Percentiles rank a stretch among this genome's conserved stretches.
Evolutionary conservation across 805 yeast genomes (phyloP).

Genomic region (Cyberlindnera euphorbiiphila): DNA sequence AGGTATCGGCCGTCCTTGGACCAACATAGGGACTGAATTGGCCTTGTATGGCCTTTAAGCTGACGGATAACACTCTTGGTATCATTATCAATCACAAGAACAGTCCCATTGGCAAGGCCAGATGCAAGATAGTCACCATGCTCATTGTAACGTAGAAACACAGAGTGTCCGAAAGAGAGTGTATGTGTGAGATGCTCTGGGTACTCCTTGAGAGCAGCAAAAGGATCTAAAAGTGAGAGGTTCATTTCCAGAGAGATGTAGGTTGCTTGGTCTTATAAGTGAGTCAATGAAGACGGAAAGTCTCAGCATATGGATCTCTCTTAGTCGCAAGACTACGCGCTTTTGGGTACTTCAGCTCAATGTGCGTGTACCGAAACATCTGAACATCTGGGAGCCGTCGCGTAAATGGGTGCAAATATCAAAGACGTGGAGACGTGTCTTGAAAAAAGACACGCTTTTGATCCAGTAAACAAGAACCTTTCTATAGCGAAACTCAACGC

Average conservation of each 20-base stretch:
- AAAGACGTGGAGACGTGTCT: slow-evolving; percentile 10
- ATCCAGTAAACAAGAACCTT: slow-evolving; percentile 7
- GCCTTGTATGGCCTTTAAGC: slow-evolving; percentile 62
- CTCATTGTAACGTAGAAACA: slow-evolving; percentile 62
- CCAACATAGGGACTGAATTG: slow-evolving; percentile 77
- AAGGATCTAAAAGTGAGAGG: slow-evolving; percentile 81
- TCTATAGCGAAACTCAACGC: too few relatives aligned
- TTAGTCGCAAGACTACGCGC: too few relatives aligned
- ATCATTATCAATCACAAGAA: slow-evolving; percentile 70
- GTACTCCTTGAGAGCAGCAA: slow-evolving; percentile 84
- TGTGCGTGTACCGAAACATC: too few relatives aligned
- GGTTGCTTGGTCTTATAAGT: too few relatives aligned
- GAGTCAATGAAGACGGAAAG: too few relatives aligned
- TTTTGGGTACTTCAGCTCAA: too few relatives aligned
- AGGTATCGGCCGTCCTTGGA: slow-evolving; percentile 65
- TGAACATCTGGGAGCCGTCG: too few relatives aligned
- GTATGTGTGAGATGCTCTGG: slow-evolving; percentile 82
- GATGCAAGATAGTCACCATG: slow-evolving; percentile 85
- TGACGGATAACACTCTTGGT: slow-evolving; percentile 55
- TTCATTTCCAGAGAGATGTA: too few relatives aligned
- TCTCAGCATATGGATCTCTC: too few relatives aligned
- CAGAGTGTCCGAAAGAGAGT: slow-evolving; percentile 60
- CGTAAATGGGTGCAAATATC: too few relatives aligned
- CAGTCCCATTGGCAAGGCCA: slow-evolving; percentile 71
- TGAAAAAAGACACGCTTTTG: slow-evolving; percentile 8